Percentiles rank a stretch among this genome's conserved stretches.
phyloP scores from a whole-genome alignment of 2,329 filamentous ascomycete genomes.

The Fusarium sp. region DNA sequence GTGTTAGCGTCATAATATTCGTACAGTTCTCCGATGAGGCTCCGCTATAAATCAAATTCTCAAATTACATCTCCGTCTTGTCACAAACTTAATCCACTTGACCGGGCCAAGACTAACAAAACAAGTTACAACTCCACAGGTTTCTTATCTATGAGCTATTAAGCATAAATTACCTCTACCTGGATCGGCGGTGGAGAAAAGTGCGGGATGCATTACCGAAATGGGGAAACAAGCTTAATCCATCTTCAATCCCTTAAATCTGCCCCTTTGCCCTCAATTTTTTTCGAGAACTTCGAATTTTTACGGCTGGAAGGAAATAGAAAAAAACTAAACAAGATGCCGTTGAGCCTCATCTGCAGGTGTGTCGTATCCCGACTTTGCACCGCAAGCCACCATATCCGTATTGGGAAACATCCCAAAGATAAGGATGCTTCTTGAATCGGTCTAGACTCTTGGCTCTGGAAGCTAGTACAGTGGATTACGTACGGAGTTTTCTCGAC shows the following conservation, averaged over 20 bases:
- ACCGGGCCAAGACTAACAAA: conserved; percentile 2
- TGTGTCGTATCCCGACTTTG: conserved; percentile 10
- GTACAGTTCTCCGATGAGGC: conserved; percentile 16
- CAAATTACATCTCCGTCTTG: background rate
- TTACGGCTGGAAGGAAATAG: too few relatives aligned
- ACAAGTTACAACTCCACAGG: background rate
- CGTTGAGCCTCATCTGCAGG: conserved; percentile 27
- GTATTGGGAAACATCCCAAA: background rate
- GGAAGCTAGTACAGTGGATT: conserved; percentile 19
- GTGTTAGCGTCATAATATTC: conserved; percentile 7
- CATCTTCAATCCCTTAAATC: background rate
- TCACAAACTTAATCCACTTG: conserved; percentile 4
- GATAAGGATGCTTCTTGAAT: conserved; percentile 12
- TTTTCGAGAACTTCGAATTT: background rate
- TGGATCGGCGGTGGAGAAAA: conserved; percentile 18
- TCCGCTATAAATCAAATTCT: conserved; percentile 5
- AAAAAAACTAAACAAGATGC: background rate
- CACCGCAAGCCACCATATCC: conserved; percentile 2
- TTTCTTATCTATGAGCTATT: conserved; percentile 30
- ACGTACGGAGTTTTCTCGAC: conserved; percentile 28
- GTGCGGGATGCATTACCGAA: background rate
- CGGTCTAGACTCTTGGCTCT: conserved; percentile 8
- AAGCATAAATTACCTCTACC: conserved; percentile 20
- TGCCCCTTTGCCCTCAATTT: too few relatives aligned
- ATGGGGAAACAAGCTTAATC: conserved; percentile 26